Evolutionary conservation across 768 basidiomycete genomes (phyloP).

Genomic region (Pilatotrama ljubarskyi): DNA sequence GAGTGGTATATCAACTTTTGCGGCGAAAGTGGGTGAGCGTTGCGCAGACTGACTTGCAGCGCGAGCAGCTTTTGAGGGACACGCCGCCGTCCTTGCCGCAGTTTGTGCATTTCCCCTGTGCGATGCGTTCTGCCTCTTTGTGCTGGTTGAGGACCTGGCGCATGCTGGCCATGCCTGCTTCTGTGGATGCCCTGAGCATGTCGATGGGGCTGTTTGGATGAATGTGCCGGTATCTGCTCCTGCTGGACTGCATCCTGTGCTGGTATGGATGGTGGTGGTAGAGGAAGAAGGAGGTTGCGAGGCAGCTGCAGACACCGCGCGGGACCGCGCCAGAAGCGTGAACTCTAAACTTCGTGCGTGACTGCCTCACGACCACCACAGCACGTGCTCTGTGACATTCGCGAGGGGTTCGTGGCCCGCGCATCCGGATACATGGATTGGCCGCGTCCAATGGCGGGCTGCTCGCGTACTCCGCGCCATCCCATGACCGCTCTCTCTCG

Average conservation of each 20-base stretch:
- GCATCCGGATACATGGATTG: background rate
- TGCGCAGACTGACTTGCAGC: conserved; percentile 1
- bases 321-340: too few relatives aligned
- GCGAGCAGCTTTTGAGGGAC: conserved; percentile 6
- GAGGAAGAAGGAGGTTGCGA: too few relatives aligned
- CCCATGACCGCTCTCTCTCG: conserved; percentile 2
- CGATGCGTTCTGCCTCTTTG: background rate
- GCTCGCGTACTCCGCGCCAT: conserved; percentile 6
- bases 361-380: too few relatives aligned
- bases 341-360: too few relatives aligned
- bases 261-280: background rate
- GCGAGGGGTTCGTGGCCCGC: background rate
- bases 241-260: conserved; percentile 1
- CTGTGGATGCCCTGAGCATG: conserved; percentile 2
- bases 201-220: conserved; percentile 1
- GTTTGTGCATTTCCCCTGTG: background rate
- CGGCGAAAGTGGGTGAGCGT: too few relatives aligned
- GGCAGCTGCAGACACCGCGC: too few relatives aligned
- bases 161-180: conserved; percentile 7
- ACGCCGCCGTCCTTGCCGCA: background rate
- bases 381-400: too few relatives aligned
- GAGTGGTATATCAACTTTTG: background rate
- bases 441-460: background rate
- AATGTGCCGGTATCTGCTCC: conserved; percentile 3
- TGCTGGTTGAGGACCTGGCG: background rate